Base-by-base conservation (phyloP, 108 stramenopile species). In the Cylindrotheca fusiformis region DNA sequence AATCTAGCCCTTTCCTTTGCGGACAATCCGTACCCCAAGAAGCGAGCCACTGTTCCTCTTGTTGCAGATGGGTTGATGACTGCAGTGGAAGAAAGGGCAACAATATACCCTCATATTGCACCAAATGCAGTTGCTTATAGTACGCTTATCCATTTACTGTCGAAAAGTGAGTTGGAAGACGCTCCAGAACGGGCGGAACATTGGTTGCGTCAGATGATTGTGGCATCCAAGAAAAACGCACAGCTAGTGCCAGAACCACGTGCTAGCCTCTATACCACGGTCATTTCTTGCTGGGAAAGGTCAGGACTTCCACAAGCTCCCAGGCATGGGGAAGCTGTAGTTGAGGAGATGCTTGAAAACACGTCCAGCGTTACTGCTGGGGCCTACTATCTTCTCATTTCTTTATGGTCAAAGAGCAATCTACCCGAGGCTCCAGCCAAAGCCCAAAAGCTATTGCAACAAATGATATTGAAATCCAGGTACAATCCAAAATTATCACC, bases 151-250 rank as follows among this genome's bases (percentile, higher is more conserved):
- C 20, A 36, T 0, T 23, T 57, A 27, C 60, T 24, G 44, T 32
- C 58, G 23, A 54, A 49, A 20, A 61, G 52, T n/a, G 41, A 54
- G 5, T 5, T 54, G n/a, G 52, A 27, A 1, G 31, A 52, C 61
- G 63, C 71, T 21, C 48, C 71, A 29, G 51, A 59, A 25, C 58
- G 64, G 14, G 63, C 71, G 6, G 71, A 72, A 23, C 46, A 59
- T 72, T 72, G 71, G 71, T 32, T 72, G 36, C 50, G 48, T 48
- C 46, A 65, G 32, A 72, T 72, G 71, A 25, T 55, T n/a, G 0
- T 27, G 30, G 8, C 29, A 17, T 52, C 55, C 8, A 23, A 52
- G 10, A 5, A 29, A 10, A 12, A 54, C 58, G 44, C 59, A 2
- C 32, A 45, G 19, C 24, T 4, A 33, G 63, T 51, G 44, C 22